Base-by-base conservation (phyloP, 148 eudicot species). In the Selenicereus undatus region DNA sequence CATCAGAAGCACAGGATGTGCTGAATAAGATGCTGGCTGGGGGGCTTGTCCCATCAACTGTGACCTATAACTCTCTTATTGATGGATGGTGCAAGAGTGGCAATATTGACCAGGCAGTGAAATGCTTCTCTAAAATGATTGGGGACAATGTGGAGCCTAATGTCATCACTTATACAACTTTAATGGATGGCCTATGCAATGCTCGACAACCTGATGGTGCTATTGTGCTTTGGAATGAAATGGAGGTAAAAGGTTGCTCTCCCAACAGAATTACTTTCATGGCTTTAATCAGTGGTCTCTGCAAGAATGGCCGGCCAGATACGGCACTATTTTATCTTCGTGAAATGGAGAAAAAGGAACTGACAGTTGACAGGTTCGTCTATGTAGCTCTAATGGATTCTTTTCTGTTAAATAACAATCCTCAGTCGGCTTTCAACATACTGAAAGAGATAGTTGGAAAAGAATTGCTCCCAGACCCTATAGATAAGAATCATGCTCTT, bases 251-350 rank as follows among this genome's bases (percentile, higher is more conserved):
- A 65, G 90, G 88, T 29, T 90, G 93, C 77, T 13, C 79, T 17
- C 93, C 93, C 35, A 90, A 89, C 80, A 85, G 91, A 76, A 87
- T 92, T 54, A 79, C 93, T 74, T 92, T 81, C 81, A 89, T 89
- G 96, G 93, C 98, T 82, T 83, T 95, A 51, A 88, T 95, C 76
- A 80, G 81, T 84, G 98, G 98, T 52, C 97, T 95, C 79, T 95
- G 93, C 88, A 95, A 91, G 87, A 91, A 89, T 66, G 81, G 80
- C 48, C 88, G 80, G 82, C 90, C 91, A 71, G 90, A 89, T 82
- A 78, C n/a, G 51, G 98, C 91, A 35, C 76, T 94, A 10, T 45
- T 68, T 30, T 89, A 79, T 83, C 88, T 95, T 76, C 79, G 56
- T 52, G 88, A 89, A 85, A 95, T 95, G 98, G 89, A 88, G 78